Conservation (phyloP, 345 rosid species). For the Citrus glauca region DNA sequence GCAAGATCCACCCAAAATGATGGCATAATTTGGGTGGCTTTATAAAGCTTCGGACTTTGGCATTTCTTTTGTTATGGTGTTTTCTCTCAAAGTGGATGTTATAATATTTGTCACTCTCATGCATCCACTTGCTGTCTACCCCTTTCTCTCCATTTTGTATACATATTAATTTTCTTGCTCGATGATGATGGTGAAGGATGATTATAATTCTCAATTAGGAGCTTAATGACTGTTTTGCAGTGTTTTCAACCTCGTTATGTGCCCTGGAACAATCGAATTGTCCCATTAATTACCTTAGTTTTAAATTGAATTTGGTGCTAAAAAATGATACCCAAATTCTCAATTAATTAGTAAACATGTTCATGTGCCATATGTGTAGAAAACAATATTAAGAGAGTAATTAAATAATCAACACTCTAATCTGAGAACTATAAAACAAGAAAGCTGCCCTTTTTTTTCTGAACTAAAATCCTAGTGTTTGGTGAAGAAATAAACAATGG, state of each 20-base stretch:
- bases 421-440: not conserved
- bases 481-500: conserved; percentile 6
- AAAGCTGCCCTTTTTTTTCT: not conserved
- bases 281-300: not conserved
- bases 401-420: not conserved
- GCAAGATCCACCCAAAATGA: conserved; percentile 26
- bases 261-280: not conserved
- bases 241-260: not conserved
- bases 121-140: not conserved
- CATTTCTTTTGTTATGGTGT: not conserved
- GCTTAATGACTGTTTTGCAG: not conserved
- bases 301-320: not conserved
- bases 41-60: not conserved
- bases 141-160: not conserved
- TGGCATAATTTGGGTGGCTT: not conserved
- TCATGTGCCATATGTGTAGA: not conserved
- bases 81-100: not conserved
- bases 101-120: not conserved
- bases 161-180: not conserved
- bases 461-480: conserved; percentile 5
- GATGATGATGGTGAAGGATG: not conserved
- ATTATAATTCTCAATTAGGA: not conserved
- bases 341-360: not conserved
- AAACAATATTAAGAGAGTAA: not conserved
- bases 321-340: not conserved